These are phyloP conservation scores for Yamadazyma songkhlaensis DNA, from an alignment of 1,139 yeast species.

Conservation along the genomic window DNA sequence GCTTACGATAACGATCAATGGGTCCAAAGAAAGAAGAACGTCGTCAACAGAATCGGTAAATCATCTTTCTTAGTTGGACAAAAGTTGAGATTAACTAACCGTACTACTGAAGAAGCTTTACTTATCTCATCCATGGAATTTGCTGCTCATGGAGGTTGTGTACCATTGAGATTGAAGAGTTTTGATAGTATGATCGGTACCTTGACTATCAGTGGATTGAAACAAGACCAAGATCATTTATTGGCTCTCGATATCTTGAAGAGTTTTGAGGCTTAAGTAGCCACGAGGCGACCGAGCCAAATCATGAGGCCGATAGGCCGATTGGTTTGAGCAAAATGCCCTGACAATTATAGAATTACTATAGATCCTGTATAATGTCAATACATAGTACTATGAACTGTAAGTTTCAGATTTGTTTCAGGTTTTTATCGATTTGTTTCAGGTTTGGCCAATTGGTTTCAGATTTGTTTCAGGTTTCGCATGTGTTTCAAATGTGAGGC, in stretches of 20 bases:
- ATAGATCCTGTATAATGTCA: too few relatives aligned
- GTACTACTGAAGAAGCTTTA: slow-evolving; percentile 36
- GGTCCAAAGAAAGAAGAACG: slow-evolving; percentile 53
- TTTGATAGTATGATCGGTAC: slow-evolving; percentile 51
- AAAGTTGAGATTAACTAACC: slow-evolving; percentile 31
- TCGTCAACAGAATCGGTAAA: slow-evolving; percentile 50
- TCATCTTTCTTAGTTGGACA: slow-evolving; percentile 56
- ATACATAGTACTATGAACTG: too few relatives aligned
- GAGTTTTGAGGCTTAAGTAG: slow-evolving; percentile 2
- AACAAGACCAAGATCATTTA: slow-evolving; percentile 46
- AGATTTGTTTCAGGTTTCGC: too few relatives aligned
- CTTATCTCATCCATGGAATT: slow-evolving; percentile 44
- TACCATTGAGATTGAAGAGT: slow-evolving; percentile 48
- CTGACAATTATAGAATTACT: too few relatives aligned
- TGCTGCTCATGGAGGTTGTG: slow-evolving; percentile 63
- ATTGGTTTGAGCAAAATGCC: too few relatives aligned
- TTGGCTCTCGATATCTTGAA: slow-evolving; percentile 25
- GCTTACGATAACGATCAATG: slow-evolving; percentile 56
- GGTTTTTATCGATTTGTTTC: too few relatives aligned
- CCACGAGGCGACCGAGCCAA: too few relatives aligned
- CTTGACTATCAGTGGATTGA: slow-evolving; percentile 59
- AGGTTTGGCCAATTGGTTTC: too few relatives aligned
- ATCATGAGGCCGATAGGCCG: too few relatives aligned
- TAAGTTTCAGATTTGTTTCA: too few relatives aligned
- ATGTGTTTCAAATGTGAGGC: too few relatives aligned